Base-by-base conservation (phyloP, 176 grass and related monocot genomes). In the Raddia guianensis region DNA sequence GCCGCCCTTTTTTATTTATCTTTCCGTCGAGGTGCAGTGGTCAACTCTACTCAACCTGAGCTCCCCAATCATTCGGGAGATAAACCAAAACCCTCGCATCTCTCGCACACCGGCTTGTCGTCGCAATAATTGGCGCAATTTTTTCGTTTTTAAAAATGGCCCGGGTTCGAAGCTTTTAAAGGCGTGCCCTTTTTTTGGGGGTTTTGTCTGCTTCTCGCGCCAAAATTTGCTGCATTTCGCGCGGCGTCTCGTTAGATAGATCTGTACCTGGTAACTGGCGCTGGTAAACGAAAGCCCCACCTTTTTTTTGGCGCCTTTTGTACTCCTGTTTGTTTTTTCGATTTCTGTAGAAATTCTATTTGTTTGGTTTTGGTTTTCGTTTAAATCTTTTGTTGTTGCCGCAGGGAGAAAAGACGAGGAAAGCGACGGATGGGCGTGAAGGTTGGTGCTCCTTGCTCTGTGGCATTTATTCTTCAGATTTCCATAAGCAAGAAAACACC, bases 351-450 rank as follows among this genome's bases (percentile, higher is more conserved):
- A 78, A 53, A 72, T 80, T 78, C 66, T 50, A n/a, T 64, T 57
- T 70, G 12, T 9, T 54, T 76, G 49, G 64, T 81, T 51, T 67
- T 32, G 68, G 44, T 61, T 83, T n/a, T 65, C 9, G 32, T 76
- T 71, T 70, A 52, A 57, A 76, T 44, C 57, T 66, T 82, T 59
- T 75, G 56, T 49, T 66, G 69, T 42, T 62, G 49, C 68, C 69
- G 82, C 87, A 89, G 85, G 84, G 75, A 49, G 83, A 80, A 88
- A 83, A 76, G 78, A 79, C 73, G 57, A 95, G 90, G 96, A 99
- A 91, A 95, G 93, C 79, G 90, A 99, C 80, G 84, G 86, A 91
- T 93, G 86, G 80, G 77, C 58, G 77, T 74, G 74, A 89, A 93
- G 97, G 97, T 99, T 86, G 90, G 89, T 77, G 73, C 58, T 84